Base-by-base conservation (phyloP, 805 yeast genomes). In the Naumovozyma baii region DNA sequence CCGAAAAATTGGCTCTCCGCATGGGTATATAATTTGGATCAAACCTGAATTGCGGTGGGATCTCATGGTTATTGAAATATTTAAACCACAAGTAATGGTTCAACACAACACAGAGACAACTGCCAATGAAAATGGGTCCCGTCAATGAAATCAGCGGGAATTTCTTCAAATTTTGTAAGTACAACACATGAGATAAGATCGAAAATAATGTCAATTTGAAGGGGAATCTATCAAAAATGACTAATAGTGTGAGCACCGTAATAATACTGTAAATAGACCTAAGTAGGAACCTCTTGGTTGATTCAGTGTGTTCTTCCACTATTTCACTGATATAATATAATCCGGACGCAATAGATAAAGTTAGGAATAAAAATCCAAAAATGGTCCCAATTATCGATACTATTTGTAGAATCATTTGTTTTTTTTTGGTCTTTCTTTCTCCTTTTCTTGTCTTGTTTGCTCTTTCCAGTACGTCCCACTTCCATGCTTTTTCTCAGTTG, bases 21-120 rank as follows among this genome's bases (percentile, higher is more conserved):
- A 82, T 83, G 35, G 83, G 74, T 17, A 62, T 62, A 52, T 78
- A 80, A 36, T 70, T 69, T 36, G 83, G 72, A 47, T 65, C 69
- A 52, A 80, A 65, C 50, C 83, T 60, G 61, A 69, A 55, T 47
- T 81, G 70, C 31, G 92, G 79, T 9, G 95, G 90, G 19, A 83
- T 69, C 14, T 56, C 50, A 35, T 73, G 68, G 32, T 85, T 81
- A 43, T 77, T 70, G 67, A 92, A 92, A 57, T 84, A 74, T 49
- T 76, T 73, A 62, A 88, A 90, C 98, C 98, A 92, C 17, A 85
- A 55, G 50, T 79, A 83, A 59, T 92, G 98, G 61, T 87, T 88
- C 7, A 76, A 46, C 2, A 86, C 62, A 2, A 90, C 95, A 42
- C 84, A 67, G 1, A 74, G 61, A 52, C 95, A 83, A 18, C 88